Base-by-base conservation (phyloP, 2,329 filamentous ascomycete genomes). In the Epichloe aotearoae region DNA sequence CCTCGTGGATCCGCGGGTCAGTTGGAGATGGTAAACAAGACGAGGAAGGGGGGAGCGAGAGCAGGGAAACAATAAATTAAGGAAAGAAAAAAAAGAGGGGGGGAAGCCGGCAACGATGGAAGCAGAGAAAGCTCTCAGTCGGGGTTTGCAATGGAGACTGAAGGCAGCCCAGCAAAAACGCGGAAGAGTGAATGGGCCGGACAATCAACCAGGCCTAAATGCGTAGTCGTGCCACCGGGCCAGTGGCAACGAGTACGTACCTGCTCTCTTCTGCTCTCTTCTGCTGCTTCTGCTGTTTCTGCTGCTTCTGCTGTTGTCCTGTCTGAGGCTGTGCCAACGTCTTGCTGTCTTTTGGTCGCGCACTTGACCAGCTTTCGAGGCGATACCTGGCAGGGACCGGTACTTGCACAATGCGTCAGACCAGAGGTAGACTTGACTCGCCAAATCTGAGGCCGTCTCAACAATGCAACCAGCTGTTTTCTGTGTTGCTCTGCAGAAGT, bases 101-200 rank as follows among this genome's bases (percentile, higher is more conserved):
- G 39, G 36, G 44, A 37, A 26, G 37, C 46, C 46, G 45, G 45
- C 47, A 52, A 43, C 47, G 50, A 49, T 39, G 46, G 23, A 8
- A 26, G 7, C 26, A 34, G 39, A 47, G 30, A 43, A 43, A 41
- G 44, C 43, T 36, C n/a, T 17, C 46, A n/a, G 46, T 49, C 46
- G 50, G 50, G 50, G 19, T 49, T 52, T 52, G 45, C 50, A 44
- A 49, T 52, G 50, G 50, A 49, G 50, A 49, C 42, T 30, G 10
- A 4, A 30, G 39, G 46, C 46, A 38, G 17, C 44, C 50, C 39
- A 47, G 33, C 42, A 47, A 34, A 48, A 47, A 37, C 37, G 38
- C 47, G 52, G 50, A 52, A 53, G 48, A 50, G 52, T 44, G 45
- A 53, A 53, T 51, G 50, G 52, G 19, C 52, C 52, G 52, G 47